A percentile compares a stretch with the other conserved stretches of the same genome.
Conservation (phyloP, 768 basidiomycete genomes). For the Tubosaeta sp. region DNA sequence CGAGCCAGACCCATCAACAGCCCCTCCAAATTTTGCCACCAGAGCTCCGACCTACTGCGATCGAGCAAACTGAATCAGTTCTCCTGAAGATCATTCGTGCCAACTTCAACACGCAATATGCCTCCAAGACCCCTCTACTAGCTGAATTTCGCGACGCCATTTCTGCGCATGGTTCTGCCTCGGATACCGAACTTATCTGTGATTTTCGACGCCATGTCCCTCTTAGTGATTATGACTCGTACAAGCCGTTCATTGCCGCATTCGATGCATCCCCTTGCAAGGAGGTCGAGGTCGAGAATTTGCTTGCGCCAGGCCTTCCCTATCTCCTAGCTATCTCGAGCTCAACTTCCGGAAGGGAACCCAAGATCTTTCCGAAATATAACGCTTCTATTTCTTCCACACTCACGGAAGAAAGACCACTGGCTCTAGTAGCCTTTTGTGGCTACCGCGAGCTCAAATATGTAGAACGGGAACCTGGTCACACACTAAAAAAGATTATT, state of each 20-base stretch:
- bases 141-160: too few species aligned
- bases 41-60: too few species aligned
- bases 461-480: neutral
- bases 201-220: conserved; percentile 1
- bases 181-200: neutral
- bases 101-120: too few species aligned
- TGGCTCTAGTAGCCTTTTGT: neutral
- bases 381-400: too few species aligned
- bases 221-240: conserved; percentile 2
- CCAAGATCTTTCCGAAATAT: too few species aligned
- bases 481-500: neutral
- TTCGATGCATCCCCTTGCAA: conserved; percentile 9
- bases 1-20: too few species aligned
- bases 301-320: conserved; percentile 13
- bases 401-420: neutral
- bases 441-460: neutral
- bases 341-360: too few species aligned
- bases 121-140: too few species aligned
- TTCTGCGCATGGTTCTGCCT: neutral
- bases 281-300: conserved; percentile 5
- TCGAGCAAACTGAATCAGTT: too few species aligned
- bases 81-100: too few species aligned
- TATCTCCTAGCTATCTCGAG: neutral
- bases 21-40: too few species aligned
- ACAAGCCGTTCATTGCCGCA: conserved; percentile 5